Evolutionary conservation across 257 asterid genomes (phyloP).

Genomic region (Solanum neorickii): DNA sequence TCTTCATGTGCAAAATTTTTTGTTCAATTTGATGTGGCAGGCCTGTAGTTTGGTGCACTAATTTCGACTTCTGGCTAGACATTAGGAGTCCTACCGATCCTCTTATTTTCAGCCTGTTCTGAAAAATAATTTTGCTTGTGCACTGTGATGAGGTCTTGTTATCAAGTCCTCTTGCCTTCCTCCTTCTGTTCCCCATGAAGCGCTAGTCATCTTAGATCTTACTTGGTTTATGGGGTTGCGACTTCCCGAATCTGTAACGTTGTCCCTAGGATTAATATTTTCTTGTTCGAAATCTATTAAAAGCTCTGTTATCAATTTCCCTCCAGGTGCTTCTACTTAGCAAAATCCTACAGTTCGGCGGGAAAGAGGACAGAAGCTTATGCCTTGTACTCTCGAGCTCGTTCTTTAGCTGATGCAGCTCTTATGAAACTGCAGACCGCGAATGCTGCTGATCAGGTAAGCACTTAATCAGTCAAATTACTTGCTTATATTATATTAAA

Average conservation of each 20-base stretch:
- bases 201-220: not conserved
- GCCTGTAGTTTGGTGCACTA: not conserved
- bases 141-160: not conserved
- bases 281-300: not conserved
- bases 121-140: not conserved
- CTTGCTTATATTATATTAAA: not conserved
- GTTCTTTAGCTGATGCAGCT: conserved; percentile 56
- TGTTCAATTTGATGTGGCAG: not conserved
- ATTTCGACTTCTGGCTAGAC: not conserved
- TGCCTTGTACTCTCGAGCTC: conserved; percentile 60
- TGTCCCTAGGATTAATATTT: not conserved
- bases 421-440: conserved; percentile 46
- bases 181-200: not conserved
- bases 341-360: conserved; percentile 85
- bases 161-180: not conserved
- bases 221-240: not conserved
- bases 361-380: conserved; percentile 95
- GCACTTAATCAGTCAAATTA: not conserved
- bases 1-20: not conserved
- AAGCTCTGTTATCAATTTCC: conserved; percentile 6
- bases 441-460: conserved; percentile 52
- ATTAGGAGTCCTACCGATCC: not conserved
- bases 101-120: not conserved
- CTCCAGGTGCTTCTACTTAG: conserved; percentile 92
- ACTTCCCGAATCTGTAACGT: not conserved